Conservation (phyloP, 192 early-diverging fungal species). For the Coemansia sp. region DNA sequence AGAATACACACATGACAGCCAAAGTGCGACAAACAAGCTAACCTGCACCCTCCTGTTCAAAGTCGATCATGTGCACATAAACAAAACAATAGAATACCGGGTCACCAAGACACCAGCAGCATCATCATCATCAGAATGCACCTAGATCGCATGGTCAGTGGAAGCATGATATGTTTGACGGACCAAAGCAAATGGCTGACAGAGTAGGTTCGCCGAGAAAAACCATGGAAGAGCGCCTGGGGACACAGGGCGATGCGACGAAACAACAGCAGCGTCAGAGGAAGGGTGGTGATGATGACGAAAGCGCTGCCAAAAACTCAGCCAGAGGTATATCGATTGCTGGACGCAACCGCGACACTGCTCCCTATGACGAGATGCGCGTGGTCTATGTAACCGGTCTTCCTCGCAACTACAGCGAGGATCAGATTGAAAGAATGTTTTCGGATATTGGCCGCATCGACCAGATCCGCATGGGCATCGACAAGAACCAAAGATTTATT, state of each 20-base stretch:
- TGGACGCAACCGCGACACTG: conserved; percentile 22
- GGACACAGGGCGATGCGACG: neutral
- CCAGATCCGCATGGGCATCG: conserved; percentile 38
- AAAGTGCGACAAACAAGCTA: neutral
- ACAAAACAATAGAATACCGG: neutral
- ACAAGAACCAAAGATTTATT: conserved; percentile 24
- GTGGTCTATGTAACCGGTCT: conserved; percentile 32
- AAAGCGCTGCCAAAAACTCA: neutral
- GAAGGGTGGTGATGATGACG: neutral
- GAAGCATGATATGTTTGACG: conserved; percentile 31
- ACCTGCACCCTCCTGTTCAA: no score
- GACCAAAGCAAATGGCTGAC: conserved; percentile 28
- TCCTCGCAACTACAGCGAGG: conserved; percentile 27
- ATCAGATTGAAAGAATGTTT: conserved; percentile 38
- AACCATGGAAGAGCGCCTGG: conserved; percentile 4
- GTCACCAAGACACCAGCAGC: no score
- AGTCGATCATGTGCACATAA: neutral
- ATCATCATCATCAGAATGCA: neutral
- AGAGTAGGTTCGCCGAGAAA: conserved; percentile 13
- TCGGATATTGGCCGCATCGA: conserved; percentile 39
- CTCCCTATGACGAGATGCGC: conserved; percentile 30
- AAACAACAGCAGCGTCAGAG: neutral
- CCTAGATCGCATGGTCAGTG: conserved; percentile 12
- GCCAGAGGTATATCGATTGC: conserved; percentile 30
- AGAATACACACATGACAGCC: neutral